phyloP scores from a whole-genome alignment of 192 early-diverging fungal genomes.

The Diversispora eburnea region DNA sequence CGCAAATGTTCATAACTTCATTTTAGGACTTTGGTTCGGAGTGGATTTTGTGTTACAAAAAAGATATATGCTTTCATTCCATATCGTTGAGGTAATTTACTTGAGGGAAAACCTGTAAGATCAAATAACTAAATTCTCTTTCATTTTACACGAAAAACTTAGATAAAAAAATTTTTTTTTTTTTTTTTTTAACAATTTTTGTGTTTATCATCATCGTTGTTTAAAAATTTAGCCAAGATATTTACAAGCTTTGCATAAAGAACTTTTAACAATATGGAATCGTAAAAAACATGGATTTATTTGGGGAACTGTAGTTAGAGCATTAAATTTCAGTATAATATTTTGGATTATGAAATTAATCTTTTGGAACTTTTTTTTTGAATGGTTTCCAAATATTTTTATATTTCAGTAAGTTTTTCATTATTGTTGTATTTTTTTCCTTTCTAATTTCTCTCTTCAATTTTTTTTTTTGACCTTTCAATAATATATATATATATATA shows the following conservation, averaged over 20 bases:
- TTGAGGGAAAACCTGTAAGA: neutral
- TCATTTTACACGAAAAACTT: neutral
- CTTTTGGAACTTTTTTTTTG: neutral
- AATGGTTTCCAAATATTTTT: slow-evolving; percentile 12
- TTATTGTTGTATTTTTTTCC: neutral
- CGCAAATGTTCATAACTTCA: neutral
- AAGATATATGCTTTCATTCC: neutral
- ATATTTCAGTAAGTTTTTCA: neutral
- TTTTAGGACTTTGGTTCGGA: slow-evolving; percentile 9
- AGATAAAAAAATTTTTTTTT: neutral
- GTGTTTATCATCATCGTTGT: neutral
- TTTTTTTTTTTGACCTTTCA: too few species aligned
- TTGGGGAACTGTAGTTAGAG: neutral
- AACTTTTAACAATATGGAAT: slow-evolving; percentile 3
- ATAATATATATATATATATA: neutral
- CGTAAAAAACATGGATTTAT: neutral
- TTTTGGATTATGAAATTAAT: neutral
- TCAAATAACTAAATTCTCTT: neutral
- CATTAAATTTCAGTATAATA: neutral
- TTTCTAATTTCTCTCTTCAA: neutral
- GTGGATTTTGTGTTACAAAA: neutral
- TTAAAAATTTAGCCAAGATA: slow-evolving; percentile 1
- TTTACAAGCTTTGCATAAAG: neutral
- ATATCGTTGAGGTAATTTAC: slow-evolving; percentile 3
- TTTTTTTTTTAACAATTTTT: neutral